These are phyloP conservation scores for Pichia sp. DNA, from an alignment of 1,139 yeast species.

Conservation along the genomic window DNA sequence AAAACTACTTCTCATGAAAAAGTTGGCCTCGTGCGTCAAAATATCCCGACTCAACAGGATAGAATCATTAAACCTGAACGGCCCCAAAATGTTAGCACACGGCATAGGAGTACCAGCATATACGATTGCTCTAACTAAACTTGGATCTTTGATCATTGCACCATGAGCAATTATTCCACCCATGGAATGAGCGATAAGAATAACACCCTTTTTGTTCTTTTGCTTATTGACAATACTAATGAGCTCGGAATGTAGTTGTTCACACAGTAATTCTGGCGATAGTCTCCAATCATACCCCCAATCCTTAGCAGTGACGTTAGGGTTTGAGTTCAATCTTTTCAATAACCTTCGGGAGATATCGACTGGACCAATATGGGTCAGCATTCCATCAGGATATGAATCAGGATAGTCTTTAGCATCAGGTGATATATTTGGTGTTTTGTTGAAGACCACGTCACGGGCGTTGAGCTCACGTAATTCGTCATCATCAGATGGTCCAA, in stretches of 20 bases:
- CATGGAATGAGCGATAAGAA: constrained; percentile 87
- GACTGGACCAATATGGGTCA: constrained; percentile 82
- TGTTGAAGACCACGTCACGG: constrained; percentile 4
- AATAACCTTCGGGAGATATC: constrained; percentile 67
- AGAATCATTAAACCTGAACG: constrained; percentile 75
- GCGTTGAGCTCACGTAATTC: constrained; percentile 34
- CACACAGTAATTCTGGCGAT: constrained; percentile 53
- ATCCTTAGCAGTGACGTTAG: constrained; percentile 60
- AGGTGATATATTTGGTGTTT: background rate
- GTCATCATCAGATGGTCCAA: constrained; percentile 71
- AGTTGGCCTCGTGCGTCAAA: constrained; percentile 74
- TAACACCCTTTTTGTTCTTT: constrained; percentile 42
- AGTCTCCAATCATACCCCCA: constrained; percentile 93
- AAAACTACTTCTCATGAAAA: constrained; percentile 83
- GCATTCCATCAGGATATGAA: constrained; percentile 70
- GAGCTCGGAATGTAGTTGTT: constrained; percentile 47
- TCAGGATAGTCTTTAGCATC: constrained; percentile 37
- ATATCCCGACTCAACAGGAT: constrained; percentile 71
- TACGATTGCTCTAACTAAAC: constrained; percentile 63
- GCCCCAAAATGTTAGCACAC: constrained; percentile 84
- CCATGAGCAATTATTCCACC: constrained; percentile 86
- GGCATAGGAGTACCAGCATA: constrained; percentile 84
- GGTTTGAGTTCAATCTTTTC: constrained; percentile 49
- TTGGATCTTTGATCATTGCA: constrained; percentile 64
- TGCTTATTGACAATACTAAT: constrained; percentile 34